Base-by-base conservation (phyloP, 2,329 filamentous ascomycete species). In the Colletotrichum gigasporum region DNA sequence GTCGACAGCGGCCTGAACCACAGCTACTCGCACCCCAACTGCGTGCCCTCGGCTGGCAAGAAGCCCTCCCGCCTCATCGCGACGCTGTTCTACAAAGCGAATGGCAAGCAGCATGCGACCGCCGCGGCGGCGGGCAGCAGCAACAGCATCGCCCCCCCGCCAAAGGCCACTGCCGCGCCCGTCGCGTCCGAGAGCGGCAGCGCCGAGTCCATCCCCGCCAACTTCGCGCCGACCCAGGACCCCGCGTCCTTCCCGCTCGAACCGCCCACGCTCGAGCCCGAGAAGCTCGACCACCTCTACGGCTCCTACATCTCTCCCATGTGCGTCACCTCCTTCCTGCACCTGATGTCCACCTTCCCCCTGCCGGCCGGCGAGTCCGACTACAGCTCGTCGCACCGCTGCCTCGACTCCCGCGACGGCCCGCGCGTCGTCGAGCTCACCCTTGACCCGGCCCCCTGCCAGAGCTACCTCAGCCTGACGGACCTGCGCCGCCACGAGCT, bases 401-500 rank as follows among this genome's bases (percentile, higher is more conserved):
- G 87, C 72, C 82, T 93, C 58, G 89, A 92, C 69, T 84, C 80
- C 64, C 82, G 82, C 35, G 80, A 82, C 39, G 83, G 85, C 58
- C 89, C 90, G 2, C 81, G 82, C 22, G 87, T 92, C 14, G 89
- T 91, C 55, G 90, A 92, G 76, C 77, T 91, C 50, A 85, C 85
- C 0, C 82, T 92, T 54, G 84, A 86, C 1, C 87, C 90, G 0
- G 83, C 85, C 0, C 88, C 87, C 1, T 82, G 85, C 9, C 80
- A 83, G 2, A 84, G 87, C 70, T 92, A 91, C 77, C 77, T 92
- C 71, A 81, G 88, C 71, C 72, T 95, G 16, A 80, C 84, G 3
- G 91, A 94, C 69, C 80, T 96, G 70, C 87, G 92, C 67, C 91
- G 91, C 72, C 90, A 96, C 75, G 92, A 95, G 79, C 87, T 89